Evolutionary conservation across 345 rosid species (phyloP), one percentile per base, ranked within the genome.

Genomic region (Moricandia arvensis): DNA sequence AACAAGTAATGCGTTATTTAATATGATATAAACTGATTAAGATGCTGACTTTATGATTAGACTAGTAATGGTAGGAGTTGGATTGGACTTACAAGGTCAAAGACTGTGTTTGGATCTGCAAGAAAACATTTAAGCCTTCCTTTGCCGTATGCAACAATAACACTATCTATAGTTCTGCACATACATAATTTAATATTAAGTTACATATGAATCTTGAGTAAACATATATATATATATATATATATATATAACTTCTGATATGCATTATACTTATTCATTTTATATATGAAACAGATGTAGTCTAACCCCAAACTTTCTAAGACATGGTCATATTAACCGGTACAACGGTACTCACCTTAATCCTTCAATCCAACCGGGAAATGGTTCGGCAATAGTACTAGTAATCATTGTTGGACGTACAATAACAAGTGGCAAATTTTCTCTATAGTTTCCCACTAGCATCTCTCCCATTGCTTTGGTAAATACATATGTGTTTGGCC

Each of bases 401-500:
- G 86, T 86, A 9, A 91, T 66, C 67, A 91, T 87, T 2, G 92
- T 84, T 7, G 97, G 96, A 16, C 96, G 89, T 18, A 85, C 75
- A 47, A 87, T 82, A 27, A 84, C 91, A 2, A 90, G 79, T 0
- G 97, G 85, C 21, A 87, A 31, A 49, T 84, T 64, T 66, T 76
- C 91, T 83, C 80, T 90, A 62, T 76, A 41, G 18, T 75, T 58
- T 9, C 79, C 87, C 24, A 90, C 63, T 43, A 91, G 29, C 93
- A 91, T 91, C 79, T 91, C 96, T 59, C 90, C 97, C 93, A 89
- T 85, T 34, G 93, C 88, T 80, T 91, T 91, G 3, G 97, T 91
- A 69, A 90, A 91, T n/a, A 85, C 97, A 29, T 88, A 91, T 0
- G 96, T 88, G 75, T 88, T 90, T 75, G 91, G 93, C 97, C 97